These are phyloP conservation scores for Musa balbisiana DNA, from an alignment of 202 grass and related monocot species.

Conservation along the genomic window DNA sequence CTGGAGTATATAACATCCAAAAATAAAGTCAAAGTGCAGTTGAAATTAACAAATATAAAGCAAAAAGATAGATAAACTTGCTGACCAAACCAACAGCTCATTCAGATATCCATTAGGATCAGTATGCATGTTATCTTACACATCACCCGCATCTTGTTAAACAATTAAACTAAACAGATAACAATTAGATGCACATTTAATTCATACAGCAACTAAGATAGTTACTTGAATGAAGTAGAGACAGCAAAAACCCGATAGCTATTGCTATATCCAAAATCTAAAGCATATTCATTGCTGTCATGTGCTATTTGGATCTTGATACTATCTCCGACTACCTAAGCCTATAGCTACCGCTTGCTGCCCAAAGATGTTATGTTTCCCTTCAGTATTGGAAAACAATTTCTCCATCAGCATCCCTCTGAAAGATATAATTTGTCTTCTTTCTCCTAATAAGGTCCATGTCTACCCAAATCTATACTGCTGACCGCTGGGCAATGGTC, in stretches of 20 bases:
- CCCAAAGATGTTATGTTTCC: conserved; percentile 41
- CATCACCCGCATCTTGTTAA: neutral
- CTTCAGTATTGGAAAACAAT: conserved; percentile 36
- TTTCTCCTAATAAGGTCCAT: conserved; percentile 41
- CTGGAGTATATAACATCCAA: neutral
- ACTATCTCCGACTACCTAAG: conserved; percentile 36
- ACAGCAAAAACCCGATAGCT: neutral
- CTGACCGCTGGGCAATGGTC: conserved; percentile 30
- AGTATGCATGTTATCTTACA: neutral
- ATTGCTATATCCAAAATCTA: neutral
- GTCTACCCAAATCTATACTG: conserved; percentile 39
- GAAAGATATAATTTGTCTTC: conserved; percentile 47
- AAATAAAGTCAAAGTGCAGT: neutral
- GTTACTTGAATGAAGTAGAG: neutral
- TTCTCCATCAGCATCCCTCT: conserved; percentile 39
- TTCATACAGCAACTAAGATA: neutral
- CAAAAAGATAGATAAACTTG: neutral
- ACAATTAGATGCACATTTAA: neutral
- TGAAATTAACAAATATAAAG: neutral
- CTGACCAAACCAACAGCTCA: neutral
- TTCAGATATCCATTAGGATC: neutral
- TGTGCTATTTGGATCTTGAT: conserved; percentile 18
- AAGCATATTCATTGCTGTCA: neutral
- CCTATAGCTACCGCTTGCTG: conserved; percentile 39
- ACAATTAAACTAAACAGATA: neutral